Conservation (phyloP, 2,329 filamentous ascomycete genomes). For the Neurospora sp. region DNA sequence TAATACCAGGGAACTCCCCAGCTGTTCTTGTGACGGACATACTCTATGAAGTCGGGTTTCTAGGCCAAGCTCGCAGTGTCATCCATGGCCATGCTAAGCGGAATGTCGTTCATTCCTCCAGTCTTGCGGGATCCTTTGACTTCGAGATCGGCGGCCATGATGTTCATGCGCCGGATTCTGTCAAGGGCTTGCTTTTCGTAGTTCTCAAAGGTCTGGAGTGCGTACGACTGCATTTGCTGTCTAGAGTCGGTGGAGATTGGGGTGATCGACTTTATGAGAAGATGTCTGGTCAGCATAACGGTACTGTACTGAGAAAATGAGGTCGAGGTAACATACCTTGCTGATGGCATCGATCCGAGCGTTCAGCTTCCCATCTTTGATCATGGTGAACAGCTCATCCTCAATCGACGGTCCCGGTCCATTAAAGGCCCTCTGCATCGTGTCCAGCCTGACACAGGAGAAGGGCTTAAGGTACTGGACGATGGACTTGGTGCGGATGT, state of each 20-base stretch:
- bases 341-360: conserved; percentile 81
- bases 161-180: conserved; percentile 67
- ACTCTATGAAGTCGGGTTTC: neutral
- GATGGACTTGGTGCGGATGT: conserved; percentile 83
- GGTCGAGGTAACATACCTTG: conserved; percentile 36
- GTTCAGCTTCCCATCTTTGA: conserved; percentile 59
- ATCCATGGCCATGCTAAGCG: neutral
- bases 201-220: conserved; percentile 55
- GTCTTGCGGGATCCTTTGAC: conserved; percentile 33
- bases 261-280: conserved; percentile 52
- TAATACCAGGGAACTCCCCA: no score
- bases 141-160: conserved; percentile 67
- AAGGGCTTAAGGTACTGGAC: conserved; percentile 89
- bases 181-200: conserved; percentile 70
- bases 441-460: conserved; percentile 72
- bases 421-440: conserved; percentile 69
- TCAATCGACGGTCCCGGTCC: conserved; percentile 54
- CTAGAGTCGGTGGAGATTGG: conserved; percentile 60
- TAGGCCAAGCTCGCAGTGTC: neutral
- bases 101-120: conserved; percentile 1
- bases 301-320: neutral
- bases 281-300: neutral
- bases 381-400: conserved; percentile 69
- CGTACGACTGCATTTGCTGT: conserved; percentile 57
- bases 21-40: neutral